Conservation (phyloP, 768 basidiomycete genomes). For the Macrolepiota albuminosa region DNA sequence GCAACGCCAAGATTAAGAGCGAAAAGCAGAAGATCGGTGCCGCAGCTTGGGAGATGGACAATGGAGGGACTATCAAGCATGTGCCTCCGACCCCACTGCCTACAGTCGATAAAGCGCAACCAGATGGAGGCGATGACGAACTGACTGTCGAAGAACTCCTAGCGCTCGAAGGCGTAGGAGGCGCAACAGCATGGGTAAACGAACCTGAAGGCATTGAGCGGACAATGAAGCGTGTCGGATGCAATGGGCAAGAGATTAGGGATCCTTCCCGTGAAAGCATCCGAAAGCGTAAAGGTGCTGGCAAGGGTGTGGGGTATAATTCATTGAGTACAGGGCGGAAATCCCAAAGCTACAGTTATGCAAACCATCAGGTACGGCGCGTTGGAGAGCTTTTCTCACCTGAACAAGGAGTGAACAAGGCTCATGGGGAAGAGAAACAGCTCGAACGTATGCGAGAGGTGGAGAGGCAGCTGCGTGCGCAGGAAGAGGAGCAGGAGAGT, state of each 20-base stretch:
- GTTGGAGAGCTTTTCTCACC: conserved; percentile 9
- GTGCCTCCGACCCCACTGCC: not conserved
- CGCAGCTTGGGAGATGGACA: conserved; percentile 14
- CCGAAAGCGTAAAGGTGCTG: not conserved
- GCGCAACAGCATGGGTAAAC: conserved; percentile 13
- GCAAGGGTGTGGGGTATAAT: not conserved
- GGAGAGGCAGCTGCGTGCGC: conserved; percentile 6
- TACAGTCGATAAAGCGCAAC: not conserved
- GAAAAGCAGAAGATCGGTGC: conserved; percentile 7
- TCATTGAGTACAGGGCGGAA: conserved; percentile 4
- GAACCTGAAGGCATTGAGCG: not conserved
- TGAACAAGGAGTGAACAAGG: not conserved
- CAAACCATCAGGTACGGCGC: not conserved
- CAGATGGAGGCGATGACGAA: conserved; percentile 3
- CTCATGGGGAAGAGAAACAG: conserved; percentile 13
- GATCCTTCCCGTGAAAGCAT: not conserved
- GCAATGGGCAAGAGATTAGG: not conserved
- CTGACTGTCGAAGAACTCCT: conserved; percentile 17
- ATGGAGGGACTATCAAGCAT: conserved; percentile 15
- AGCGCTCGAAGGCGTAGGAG: conserved; percentile 5
- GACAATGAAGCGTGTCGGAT: conserved; percentile 12
- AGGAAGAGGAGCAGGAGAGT: conserved; percentile 7
- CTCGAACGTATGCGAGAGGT: conserved; percentile 17
- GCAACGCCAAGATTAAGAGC: not conserved
- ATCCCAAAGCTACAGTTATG: not conserved